These are phyloP conservation scores for Cladosporium colombiae DNA, from an alignment of 2,329 filamentous ascomycete species.

Conservation along the genomic window DNA sequence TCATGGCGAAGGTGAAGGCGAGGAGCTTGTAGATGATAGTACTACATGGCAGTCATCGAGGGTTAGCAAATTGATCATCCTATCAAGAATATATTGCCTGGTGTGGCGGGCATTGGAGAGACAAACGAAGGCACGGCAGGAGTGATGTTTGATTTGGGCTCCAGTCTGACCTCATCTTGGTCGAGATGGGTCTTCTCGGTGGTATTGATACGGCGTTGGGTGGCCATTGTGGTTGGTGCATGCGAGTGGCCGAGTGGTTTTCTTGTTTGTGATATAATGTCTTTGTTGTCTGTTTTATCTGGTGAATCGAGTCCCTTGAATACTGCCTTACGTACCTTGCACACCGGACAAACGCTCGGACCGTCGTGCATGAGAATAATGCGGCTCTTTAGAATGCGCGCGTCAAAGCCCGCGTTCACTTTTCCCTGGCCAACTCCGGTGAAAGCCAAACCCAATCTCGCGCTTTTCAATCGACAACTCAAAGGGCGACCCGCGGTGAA, in stretches of 20 bases:
- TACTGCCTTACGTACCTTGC: background rate
- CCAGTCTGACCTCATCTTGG: conserved; percentile 37
- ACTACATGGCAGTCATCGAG: conserved; percentile 45
- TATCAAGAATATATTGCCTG: background rate
- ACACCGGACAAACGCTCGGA: background rate
- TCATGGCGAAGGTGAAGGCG: conserved; percentile 88
- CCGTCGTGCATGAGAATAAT: conserved; percentile 6
- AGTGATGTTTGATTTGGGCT: conserved; percentile 66
- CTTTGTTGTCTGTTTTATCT: background rate
- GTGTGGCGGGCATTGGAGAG: background rate
- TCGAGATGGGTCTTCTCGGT: conserved; percentile 66
- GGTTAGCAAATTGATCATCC: background rate
- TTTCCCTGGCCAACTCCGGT: background rate
- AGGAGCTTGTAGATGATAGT: conserved; percentile 88
- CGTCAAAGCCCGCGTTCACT: conserved; percentile 16
- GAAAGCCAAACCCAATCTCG: background rate
- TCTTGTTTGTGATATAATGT: background rate
- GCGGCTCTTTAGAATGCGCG: background rate
- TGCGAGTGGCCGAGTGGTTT: background rate
- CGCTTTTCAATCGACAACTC: background rate
- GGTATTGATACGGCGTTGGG: conserved; percentile 56
- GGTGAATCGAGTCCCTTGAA: background rate
- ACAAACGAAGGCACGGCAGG: conserved; percentile 79
- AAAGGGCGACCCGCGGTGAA: background rate
- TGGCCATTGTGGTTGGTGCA: conserved; percentile 11